phyloP scores from a whole-genome alignment of 2,329 filamentous ascomycete species.

The Ophiostoma piceae region DNA sequence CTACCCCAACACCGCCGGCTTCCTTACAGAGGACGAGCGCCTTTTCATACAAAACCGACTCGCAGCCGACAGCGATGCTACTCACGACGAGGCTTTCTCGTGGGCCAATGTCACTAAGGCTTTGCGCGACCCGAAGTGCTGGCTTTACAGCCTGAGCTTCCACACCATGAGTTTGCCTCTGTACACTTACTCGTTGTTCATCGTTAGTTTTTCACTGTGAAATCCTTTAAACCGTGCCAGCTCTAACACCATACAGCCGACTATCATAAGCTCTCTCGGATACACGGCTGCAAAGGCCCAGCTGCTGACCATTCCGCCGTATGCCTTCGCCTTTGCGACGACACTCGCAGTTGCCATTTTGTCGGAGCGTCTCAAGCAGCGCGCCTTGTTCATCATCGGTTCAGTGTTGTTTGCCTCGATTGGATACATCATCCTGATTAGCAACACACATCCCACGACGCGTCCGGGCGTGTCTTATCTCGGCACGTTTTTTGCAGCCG shows the following conservation, averaged over 20 bases:
- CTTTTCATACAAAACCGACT: background rate
- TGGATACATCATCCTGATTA: background rate
- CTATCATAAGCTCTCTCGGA: background rate
- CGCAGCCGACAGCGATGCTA: background rate
- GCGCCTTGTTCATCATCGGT: background rate
- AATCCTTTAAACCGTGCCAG: too few relatives aligned
- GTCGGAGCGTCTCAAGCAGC: background rate
- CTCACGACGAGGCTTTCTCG: background rate
- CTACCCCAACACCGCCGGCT: background rate
- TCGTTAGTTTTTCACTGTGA: background rate
- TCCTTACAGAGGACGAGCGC: background rate
- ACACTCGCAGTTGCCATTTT: background rate
- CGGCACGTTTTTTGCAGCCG: background rate
- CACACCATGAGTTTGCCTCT: background rate
- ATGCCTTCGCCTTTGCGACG: background rate
- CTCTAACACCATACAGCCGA: background rate
- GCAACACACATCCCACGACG: background rate
- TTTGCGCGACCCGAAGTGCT: background rate
- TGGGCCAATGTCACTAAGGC: background rate
- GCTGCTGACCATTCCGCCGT: constrained; percentile 2
- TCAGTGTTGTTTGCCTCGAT: background rate
- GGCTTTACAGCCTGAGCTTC: background rate
- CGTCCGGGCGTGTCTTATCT: constrained; percentile 3
- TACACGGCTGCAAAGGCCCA: background rate
- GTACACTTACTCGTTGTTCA: background rate